Conservation (phyloP, 345 rosid genomes). For the Corchorus capsularis region DNA sequence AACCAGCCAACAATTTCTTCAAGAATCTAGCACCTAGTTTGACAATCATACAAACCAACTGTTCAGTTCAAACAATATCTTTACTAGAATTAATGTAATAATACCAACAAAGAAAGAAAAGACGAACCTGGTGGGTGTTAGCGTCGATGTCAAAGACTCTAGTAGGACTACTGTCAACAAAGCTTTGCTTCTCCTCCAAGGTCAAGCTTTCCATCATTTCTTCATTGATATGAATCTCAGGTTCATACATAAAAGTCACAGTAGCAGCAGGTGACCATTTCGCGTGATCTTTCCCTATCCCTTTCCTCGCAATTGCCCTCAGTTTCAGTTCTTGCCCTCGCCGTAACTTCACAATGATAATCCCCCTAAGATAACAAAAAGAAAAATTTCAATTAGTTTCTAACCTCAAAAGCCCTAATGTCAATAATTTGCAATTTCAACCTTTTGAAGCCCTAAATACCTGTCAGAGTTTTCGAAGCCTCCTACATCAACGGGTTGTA, state of each 20-base stretch:
- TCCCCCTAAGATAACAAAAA: slow-evolving; percentile 54
- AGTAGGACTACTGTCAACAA: slow-evolving; percentile 92
- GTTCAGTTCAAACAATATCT: not conserved
- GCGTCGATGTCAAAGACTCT: slow-evolving; percentile 78
- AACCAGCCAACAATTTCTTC: not conserved
- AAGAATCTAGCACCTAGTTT: not conserved
- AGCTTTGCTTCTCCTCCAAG: slow-evolving; percentile 63
- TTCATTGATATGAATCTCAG: slow-evolving; percentile 87
- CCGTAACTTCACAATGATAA: slow-evolving; percentile 83
- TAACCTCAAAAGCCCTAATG: not conserved
- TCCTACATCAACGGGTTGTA: slow-evolving; percentile 72
- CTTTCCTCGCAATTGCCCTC: slow-evolving; percentile 94
- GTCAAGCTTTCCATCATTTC: slow-evolving; percentile 82
- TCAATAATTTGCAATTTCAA: not conserved
- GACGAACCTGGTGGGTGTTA: slow-evolving; percentile 63
- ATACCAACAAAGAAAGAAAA: not conserved
- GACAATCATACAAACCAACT: not conserved
- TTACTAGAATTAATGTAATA: not conserved
- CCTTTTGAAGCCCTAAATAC: slow-evolving; percentile 28
- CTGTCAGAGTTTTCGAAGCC: slow-evolving; percentile 61
- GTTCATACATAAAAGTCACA: slow-evolving; percentile 92
- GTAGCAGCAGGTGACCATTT: slow-evolving; percentile 99
- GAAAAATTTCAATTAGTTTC: not conserved
- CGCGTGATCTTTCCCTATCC: slow-evolving; percentile 96
- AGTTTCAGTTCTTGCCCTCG: slow-evolving; percentile 87